Base-by-base conservation (phyloP, 2,329 filamentous ascomycete species). In the Xylaria sp. region DNA sequence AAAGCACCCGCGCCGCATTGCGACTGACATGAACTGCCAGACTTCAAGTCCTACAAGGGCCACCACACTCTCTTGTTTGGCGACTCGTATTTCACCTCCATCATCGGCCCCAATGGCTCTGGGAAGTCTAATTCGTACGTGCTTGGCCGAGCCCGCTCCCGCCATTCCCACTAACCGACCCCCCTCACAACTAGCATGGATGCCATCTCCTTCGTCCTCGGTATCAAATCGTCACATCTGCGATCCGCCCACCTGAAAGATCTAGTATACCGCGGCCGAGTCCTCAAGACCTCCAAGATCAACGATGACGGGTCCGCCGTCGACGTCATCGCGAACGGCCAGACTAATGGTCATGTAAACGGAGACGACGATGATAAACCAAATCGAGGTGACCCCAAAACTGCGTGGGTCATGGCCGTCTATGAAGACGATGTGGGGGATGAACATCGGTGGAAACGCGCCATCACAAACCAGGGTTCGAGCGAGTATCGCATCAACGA, bases 1-100 rank as follows among this genome's bases (percentile, higher is more conserved):
- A 57, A 16, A 42, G 8, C 35, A 25, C 3, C 8, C 53, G 4
- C 21, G 8, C 42, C 25, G 18, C 29, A 60, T 51, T 35, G 59
- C 59, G 53, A 65, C 68, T 72, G 42, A 72, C 68, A 62, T 42
- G 32, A 44, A n/a, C 16, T 53, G 8, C 53, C 21, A 72, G 70
- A 99, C 85, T 99, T 99, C 90, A 99, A 99, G 84, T 98, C 96
- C 76, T 99, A 99, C 85, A 97, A 97, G 82, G 96, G 94, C 67
- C 94, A 98, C 77, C 96, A 99, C 84, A 91, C 89, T 69, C 89
- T 99, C 53, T 89, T 98, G 62, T 98, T 99, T 77, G 95, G 95
- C 78, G 95, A 99, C 84, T 97, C 94, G 1, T 98, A 98, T 82
- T 99, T 99, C 82, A 99, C 96, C 59, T 99, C 96, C 50, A 98